phyloP scores from a whole-genome alignment of 2,329 filamentous ascomycete species.

The Chaetomium olivaceum region DNA sequence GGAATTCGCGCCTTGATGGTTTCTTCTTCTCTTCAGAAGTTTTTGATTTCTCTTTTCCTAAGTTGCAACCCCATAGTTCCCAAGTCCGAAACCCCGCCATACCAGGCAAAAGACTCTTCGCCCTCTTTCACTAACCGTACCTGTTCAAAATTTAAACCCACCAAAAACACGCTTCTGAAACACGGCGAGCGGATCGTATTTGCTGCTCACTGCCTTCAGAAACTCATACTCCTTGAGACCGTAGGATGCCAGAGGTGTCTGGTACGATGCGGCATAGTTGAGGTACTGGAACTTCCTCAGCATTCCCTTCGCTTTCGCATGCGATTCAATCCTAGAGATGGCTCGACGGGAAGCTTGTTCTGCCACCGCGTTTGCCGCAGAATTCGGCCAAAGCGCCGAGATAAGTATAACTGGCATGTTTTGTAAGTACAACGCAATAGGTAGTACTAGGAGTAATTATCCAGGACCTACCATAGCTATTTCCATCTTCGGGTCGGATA shows the following conservation, averaged over 20 bases:
- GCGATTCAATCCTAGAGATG: neutral
- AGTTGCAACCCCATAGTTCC: too few relatives aligned
- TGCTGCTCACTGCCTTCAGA: neutral
- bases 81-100: too few relatives aligned
- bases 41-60: too few relatives aligned
- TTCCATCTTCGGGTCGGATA: slow-evolving; percentile 2
- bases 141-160: slow-evolving; percentile 5
- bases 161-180: slow-evolving; percentile 7
- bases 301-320: slow-evolving; percentile 1
- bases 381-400: slow-evolving; percentile 7
- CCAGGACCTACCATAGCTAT: slow-evolving; percentile 3
- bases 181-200: neutral
- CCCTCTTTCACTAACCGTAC: neutral
- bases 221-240: neutral
- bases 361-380: neutral
- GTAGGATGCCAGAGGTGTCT: slow-evolving; percentile 9
- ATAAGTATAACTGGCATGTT: slow-evolving; percentile 4
- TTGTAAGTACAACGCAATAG: neutral
- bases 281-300: slow-evolving; percentile 11
- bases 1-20: too few relatives aligned
- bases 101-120: neutral
- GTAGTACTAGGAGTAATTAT: neutral
- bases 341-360: neutral
- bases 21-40: too few relatives aligned
- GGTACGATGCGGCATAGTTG: slow-evolving; percentile 8